These are phyloP conservation scores for Rhodotorula babjevae DNA, from an alignment of 768 basidiomycete genomes.

Conservation along the genomic window DNA sequence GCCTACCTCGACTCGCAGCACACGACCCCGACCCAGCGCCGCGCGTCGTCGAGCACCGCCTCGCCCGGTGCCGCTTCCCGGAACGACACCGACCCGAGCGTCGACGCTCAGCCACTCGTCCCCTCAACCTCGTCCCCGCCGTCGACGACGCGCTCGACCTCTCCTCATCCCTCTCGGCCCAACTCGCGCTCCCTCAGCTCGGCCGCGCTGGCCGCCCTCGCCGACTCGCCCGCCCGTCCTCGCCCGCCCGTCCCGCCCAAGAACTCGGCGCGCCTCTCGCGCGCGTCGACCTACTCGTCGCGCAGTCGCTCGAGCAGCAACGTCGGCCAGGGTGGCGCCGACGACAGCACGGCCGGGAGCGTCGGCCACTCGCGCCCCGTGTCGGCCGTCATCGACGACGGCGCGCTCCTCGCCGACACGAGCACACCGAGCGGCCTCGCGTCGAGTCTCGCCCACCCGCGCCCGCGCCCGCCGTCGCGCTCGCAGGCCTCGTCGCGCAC, in stretches of 20 bases:
- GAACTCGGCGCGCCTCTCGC: conserved; percentile 7
- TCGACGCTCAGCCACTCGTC: no score
- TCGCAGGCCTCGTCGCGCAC: not conserved
- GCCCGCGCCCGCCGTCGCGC: not conserved
- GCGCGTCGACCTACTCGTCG: not conserved
- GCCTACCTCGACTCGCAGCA: no score
- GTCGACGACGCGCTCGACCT: not conserved
- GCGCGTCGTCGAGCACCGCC: no score
- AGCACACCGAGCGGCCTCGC: not conserved
- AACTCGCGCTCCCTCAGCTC: conserved; percentile 10
- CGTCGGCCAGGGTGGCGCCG: not conserved
- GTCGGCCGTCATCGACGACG: not conserved
- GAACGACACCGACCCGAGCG: no score
- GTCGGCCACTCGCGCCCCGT: not conserved
- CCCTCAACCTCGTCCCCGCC: no score
- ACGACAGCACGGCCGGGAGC: not conserved
- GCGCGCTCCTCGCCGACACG: not conserved
- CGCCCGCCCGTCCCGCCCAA: conserved; percentile 16
- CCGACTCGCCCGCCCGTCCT: conserved; percentile 21
- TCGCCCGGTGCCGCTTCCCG: no score
- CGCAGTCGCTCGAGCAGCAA: conserved; percentile 7
- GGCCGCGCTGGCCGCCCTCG: conserved; percentile 13
- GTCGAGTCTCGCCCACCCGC: not conserved
- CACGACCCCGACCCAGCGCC: no score
- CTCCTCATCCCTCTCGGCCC: not conserved